Evolutionary conservation across 2,329 filamentous ascomycete genomes (phyloP), one percentile per base, ranked within the genome.

Genomic region (Penicillium sp.): DNA sequence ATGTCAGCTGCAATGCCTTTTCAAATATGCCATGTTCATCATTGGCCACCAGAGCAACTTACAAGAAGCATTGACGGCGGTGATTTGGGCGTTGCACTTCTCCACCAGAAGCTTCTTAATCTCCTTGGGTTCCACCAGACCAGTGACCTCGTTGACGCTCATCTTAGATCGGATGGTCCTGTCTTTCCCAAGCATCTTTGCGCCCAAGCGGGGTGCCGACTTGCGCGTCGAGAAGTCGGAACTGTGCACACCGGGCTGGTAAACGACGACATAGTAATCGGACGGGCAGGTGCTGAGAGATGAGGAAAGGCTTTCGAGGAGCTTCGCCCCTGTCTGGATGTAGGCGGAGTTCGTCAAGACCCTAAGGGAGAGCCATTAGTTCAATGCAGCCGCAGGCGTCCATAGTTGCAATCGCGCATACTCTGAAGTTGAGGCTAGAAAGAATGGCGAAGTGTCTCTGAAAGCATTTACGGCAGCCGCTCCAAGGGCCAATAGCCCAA

Each of bases 391-490:
- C 54, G 28, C 45, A 19, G 36, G 42, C 13, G 16, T 35, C 19
- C 16, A 35, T n/a, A 6, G 38, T 44, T 12, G 34, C 37, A 42
- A 34, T 40, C 19, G 30, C 56, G 59, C 85, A 64, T 84, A 95
- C 91, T 84, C 77, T 55, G 86, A 80, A 38, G 86, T 92, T 28
- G 92, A 96, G 69, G 95, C 86, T 58, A 96, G 75, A 67, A 95
- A 80, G 71, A 95, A 93, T 14, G 93, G 92, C 46, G 89, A 91
- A 2, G 91, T 89, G 71, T 95, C 86, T 55, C 82, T 83, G 69
- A 95, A 93, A 22, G 89, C 91, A 54, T 82, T 75, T 37, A 79
- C 83, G 19, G 78, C 77, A 52, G 80, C 77, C 58, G 80, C 77
- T 62, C 81, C 70, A 50, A 80, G 69, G 62, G 76, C 73, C 48